Base-by-base conservation (phyloP, 306 rosid species). In the Prunus padus region DNA sequence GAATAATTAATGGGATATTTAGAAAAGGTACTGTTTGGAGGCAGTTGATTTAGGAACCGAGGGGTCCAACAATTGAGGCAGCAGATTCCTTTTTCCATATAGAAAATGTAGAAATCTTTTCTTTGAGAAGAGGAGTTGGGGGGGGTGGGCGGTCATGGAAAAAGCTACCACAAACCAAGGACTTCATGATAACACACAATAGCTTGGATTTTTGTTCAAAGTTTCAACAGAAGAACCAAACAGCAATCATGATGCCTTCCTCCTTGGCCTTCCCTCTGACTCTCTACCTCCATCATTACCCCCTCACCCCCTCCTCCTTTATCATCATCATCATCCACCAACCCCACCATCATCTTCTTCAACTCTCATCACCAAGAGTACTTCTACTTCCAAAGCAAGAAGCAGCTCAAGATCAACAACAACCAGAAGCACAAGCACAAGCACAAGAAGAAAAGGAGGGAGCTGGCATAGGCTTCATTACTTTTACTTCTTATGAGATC, bases 241-340 rank as follows among this genome's bases (percentile, higher is more conserved):
- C 88, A 86, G 79, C 87, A 88, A 93, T 87, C 82, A 93, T 89
- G 89, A 93, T 89, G 88, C 77, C 82, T 78, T 81, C 80, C 72
- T 72, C 69, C 81, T 77, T 47, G 67, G 9, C 89, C 65, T 52
- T 73, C 87, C 67, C 85, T 86, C 91, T 84, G 51, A 81, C 84
- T 81, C 67, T 85, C 77, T 70, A 77, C 80, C 86, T 82, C 80
- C 90, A 88, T 90, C 91, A 91, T 89, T 89, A 82, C 97, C 59
- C 90, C 87, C 95, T 80, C 54, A 47, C 76, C 80, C 71, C 81
- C 66, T 79, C 73, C 81, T 86, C 80, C 75, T 83, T 76, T 80
- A 55, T 15, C 81, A 78, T 69, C 80, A 47, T 66, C 81, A 71
- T 68, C 79, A 23, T 64, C 78, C 65, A 28, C 76, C 82, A 65